Conservation (phyloP, 352 stramenopile species). For the Phytophthora nicotianae region DNA sequence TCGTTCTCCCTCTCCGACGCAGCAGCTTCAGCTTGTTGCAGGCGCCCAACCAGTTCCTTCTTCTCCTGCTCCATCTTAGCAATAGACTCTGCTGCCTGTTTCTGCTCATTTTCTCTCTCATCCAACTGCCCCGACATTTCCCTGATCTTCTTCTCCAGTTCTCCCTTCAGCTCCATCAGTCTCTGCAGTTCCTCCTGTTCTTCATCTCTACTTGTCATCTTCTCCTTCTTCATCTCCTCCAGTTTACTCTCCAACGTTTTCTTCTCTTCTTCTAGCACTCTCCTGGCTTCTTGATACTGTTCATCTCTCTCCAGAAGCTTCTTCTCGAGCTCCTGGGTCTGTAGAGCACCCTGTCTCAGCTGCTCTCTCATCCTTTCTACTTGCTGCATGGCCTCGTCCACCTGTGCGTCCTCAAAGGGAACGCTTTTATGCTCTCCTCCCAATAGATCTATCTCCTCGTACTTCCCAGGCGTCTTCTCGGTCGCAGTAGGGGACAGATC, state of each 20-base stretch:
- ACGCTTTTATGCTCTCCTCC: constrained; percentile 20
- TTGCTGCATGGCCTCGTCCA: constrained; percentile 52
- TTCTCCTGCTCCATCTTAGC: constrained; percentile 28
- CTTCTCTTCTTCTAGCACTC: constrained; percentile 22
- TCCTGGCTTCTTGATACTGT: constrained; percentile 18
- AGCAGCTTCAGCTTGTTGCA: constrained; percentile 23
- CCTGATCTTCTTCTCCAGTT: constrained; percentile 28
- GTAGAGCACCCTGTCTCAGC: constrained; percentile 39
- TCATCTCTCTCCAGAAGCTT: constrained; percentile 30
- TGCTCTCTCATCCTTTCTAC: constrained; percentile 46
- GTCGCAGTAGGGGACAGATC: constrained; percentile 44
- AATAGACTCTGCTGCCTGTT: constrained; percentile 10
- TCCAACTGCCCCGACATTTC: constrained; percentile 31
- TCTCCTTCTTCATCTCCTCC: constrained; percentile 17
- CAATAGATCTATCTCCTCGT: constrained; percentile 65
- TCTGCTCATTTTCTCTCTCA: constrained; percentile 19
- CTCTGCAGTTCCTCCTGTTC: constrained; percentile 33
- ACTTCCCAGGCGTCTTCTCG: constrained; percentile 27
- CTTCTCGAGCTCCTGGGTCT: constrained; percentile 36
- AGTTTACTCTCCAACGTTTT: constrained; percentile 14
- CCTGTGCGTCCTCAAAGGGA: constrained; percentile 28
- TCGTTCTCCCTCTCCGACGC: not conserved
- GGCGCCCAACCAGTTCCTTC: constrained; percentile 12
- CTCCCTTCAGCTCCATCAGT: constrained; percentile 24
- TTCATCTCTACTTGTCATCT: constrained; percentile 39